A percentile compares a stretch with the other conserved stretches of the same genome.
These are phyloP conservation scores for Yamadazyma endophytica DNA, from an alignment of 805 yeast genomes.

Conservation along the genomic window DNA sequence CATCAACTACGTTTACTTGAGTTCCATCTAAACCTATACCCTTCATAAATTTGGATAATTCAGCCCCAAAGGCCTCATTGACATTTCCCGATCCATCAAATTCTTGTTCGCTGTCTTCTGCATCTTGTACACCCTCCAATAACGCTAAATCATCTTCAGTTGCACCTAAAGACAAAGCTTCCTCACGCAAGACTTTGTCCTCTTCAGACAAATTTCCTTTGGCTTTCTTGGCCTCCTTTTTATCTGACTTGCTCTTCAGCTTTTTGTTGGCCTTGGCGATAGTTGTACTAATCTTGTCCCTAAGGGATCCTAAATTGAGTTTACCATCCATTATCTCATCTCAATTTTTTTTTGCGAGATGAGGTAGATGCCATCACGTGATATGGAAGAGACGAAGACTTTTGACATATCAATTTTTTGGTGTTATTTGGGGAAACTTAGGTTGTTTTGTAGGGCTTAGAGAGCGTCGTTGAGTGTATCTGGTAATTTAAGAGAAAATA, in stretches of 20 bases:
- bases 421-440: neutral
- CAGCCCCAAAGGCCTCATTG: slow-evolving; percentile 44
- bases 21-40: slow-evolving; percentile 57
- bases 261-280: slow-evolving; percentile 16
- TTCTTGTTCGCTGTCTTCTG: slow-evolving; percentile 50
- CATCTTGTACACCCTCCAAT: slow-evolving; percentile 51
- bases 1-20: slow-evolving; percentile 29
- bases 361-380: too few relatives aligned
- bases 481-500: too few relatives aligned
- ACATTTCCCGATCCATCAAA: slow-evolving; percentile 39
- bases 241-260: slow-evolving; percentile 4
- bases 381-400: too few relatives aligned
- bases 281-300: slow-evolving; percentile 59
- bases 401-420: neutral
- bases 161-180: slow-evolving; percentile 81
- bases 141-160: slow-evolving; percentile 74
- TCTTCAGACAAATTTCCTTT: slow-evolving; percentile 1
- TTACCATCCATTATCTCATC: slow-evolving; percentile 38
- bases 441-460: neutral
- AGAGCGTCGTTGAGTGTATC: too few relatives aligned
- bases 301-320: slow-evolving; percentile 53
- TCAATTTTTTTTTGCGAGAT: slow-evolving; percentile 5
- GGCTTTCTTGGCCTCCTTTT: slow-evolving; percentile 15
- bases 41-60: slow-evolving; percentile 59
- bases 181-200: slow-evolving; percentile 51